Evolutionary conservation across 768 basidiomycete genomes (phyloP).

Genomic region (Cyclocybe cylindracea): DNA sequence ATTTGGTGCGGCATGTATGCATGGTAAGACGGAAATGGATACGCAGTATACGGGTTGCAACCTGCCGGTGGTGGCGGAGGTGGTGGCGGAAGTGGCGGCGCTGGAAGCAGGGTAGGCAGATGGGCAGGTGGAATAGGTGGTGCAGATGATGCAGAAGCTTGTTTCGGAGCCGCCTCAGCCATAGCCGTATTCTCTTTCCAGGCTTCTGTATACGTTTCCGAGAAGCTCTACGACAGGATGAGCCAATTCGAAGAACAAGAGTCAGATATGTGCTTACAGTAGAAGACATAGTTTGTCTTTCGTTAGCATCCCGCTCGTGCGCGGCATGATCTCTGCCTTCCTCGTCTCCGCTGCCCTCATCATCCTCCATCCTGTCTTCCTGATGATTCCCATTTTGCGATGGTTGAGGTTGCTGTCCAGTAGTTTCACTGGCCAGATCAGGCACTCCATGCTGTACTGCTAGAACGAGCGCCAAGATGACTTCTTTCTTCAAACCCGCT

Average conservation of each 20-base stretch:
- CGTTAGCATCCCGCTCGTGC: slow-evolving; percentile 8
- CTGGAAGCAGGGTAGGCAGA: neutral
- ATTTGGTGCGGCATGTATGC: slow-evolving; percentile 25
- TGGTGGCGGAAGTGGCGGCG: neutral
- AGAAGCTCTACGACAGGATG: slow-evolving; percentile 34
- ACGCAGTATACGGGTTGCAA: slow-evolving; percentile 22
- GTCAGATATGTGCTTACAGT: slow-evolving; percentile 9
- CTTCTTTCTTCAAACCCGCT: slow-evolving; percentile 61
- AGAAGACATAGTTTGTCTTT: slow-evolving; percentile 11
- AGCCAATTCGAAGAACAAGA: neutral
- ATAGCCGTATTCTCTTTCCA: slow-evolving; percentile 62
- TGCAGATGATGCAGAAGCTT: slow-evolving; percentile 10
- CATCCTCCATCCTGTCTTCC: slow-evolving; percentile 31
- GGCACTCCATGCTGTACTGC: no score
- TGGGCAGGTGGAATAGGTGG: neutral
- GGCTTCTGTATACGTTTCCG: slow-evolving; percentile 58
- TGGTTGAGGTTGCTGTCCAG: slow-evolving; percentile 1
- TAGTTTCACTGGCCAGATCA: slow-evolving; percentile 58
- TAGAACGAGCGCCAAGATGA: slow-evolving; percentile 42
- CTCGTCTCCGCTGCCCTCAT: slow-evolving; percentile 17
- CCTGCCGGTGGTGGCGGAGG: slow-evolving; percentile 6
- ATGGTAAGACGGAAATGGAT: slow-evolving; percentile 26
- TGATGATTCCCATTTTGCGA: slow-evolving; percentile 6
- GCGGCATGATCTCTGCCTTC: slow-evolving; percentile 14
- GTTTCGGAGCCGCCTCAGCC: slow-evolving; percentile 14